Evolutionary conservation across 495 filamentous ascomycete genomes (phyloP).

Genomic region (Aspergillus bertholletiae): DNA sequence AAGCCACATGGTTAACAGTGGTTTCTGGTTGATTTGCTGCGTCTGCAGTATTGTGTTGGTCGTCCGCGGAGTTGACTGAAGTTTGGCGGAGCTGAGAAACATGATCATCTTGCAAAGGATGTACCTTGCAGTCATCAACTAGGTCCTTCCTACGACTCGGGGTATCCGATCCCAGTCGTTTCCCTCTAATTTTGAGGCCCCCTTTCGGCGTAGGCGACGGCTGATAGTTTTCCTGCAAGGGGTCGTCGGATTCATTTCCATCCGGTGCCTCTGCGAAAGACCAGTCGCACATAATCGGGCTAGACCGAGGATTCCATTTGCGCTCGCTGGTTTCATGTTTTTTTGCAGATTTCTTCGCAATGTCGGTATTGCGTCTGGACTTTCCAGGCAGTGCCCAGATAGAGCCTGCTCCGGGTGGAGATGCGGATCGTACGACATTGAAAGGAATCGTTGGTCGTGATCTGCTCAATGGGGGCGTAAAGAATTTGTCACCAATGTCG

Average conservation of each 20-base stretch:
- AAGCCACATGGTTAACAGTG: background rate
- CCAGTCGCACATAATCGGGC: constrained; percentile 40
- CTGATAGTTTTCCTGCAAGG: constrained; percentile 37
- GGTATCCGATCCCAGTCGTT: constrained; percentile 9
- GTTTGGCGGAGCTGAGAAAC: constrained; percentile 8
- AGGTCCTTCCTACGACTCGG: constrained; percentile 5
- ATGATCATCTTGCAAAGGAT: constrained; percentile 10
- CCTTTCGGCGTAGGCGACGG: constrained; percentile 31
- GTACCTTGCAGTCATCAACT: constrained; percentile 10
- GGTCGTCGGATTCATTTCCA: constrained; percentile 45
- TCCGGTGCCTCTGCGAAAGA: constrained; percentile 38
- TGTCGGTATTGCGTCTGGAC: constrained; percentile 19
- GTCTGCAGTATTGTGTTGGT: constrained; percentile 10
- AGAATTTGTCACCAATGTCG: constrained; percentile 31
- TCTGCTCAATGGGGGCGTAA: constrained; percentile 30
- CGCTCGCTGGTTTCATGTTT: constrained; percentile 19
- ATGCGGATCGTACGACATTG: constrained; percentile 20
- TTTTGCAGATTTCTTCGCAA: constrained; percentile 15
- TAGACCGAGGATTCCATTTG: constrained; percentile 29
- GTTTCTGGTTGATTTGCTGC: constrained; percentile 3
- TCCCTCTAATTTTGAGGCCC: constrained; percentile 21
- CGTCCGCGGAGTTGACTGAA: constrained; percentile 7
- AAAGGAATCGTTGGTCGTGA: constrained; percentile 13
- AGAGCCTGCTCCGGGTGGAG: constrained; percentile 36
- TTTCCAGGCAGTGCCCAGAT: constrained; percentile 34